These are phyloP conservation scores for Tuber indicum DNA, from an alignment of 495 filamentous ascomycete genomes.

Conservation along the genomic window DNA sequence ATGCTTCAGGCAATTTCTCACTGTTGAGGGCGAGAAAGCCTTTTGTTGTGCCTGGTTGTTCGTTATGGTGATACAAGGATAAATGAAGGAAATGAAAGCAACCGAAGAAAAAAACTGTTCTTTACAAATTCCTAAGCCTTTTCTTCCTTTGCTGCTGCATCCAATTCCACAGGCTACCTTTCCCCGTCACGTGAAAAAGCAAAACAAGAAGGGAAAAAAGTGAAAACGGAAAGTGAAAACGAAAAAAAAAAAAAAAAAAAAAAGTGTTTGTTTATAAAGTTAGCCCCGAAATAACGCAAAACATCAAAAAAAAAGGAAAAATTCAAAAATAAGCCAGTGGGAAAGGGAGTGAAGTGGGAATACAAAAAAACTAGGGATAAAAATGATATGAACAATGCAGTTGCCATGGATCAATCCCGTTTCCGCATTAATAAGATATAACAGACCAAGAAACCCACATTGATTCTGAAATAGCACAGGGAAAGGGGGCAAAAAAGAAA, in stretches of 20 bases:
- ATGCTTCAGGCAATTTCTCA: background rate
- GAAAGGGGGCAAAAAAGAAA: conserved; percentile 21
- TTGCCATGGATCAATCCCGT: conserved; percentile 39
- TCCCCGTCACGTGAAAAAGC: background rate
- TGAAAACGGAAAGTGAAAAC: background rate
- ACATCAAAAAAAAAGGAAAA: background rate
- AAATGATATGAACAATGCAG: conserved; percentile 33
- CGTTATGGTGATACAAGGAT: conserved; percentile 4
- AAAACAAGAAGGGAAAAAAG: background rate
- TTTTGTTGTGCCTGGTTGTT: background rate
- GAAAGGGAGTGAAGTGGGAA: background rate
- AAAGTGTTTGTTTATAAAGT: background rate
- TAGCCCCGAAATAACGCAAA: conserved; percentile 1
- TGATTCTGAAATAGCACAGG: conserved; percentile 23
- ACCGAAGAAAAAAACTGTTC: background rate
- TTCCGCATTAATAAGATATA: conserved; percentile 33
- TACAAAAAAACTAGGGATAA: background rate
- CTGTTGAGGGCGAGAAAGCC: background rate
- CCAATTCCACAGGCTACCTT: background rate
- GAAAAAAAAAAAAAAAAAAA: background rate
- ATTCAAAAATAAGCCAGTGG: conserved; percentile 12
- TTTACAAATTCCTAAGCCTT: background rate
- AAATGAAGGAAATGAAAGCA: conserved; percentile 21
- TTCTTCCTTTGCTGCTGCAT: background rate
- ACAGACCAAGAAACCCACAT: conserved; percentile 28